Evolutionary conservation across 2,329 filamentous ascomycete genomes (phyloP).

Genomic region (Fusarium sp.): DNA sequence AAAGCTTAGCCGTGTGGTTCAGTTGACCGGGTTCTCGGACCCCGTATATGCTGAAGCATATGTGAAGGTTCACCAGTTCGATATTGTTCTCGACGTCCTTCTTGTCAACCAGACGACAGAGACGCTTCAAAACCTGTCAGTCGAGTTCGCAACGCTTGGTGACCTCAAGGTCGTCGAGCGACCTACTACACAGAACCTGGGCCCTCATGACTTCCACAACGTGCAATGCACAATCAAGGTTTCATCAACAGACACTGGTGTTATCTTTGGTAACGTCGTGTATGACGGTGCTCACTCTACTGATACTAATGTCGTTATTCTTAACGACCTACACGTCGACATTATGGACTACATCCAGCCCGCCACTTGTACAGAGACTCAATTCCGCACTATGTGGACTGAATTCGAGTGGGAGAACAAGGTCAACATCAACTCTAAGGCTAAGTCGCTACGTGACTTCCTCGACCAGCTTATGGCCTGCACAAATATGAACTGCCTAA

Average conservation of each 20-base stretch:
- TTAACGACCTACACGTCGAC: constrained; percentile 97
- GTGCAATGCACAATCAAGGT: constrained; percentile 99
- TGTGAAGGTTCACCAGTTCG: constrained; percentile 98
- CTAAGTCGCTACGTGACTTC: constrained; percentile 90
- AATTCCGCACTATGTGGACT: constrained; percentile 99
- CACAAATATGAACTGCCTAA: constrained; percentile 98
- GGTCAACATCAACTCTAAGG: constrained; percentile 99
- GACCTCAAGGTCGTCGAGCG: constrained; percentile 98
- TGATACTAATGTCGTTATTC: constrained; percentile 95
- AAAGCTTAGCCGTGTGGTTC: constrained; percentile 94
- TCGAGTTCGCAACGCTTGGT: constrained; percentile 97
- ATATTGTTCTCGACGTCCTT: constrained; percentile 95
- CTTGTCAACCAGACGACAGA: constrained; percentile 97
- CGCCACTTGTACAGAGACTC: constrained; percentile 93
- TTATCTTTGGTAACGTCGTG: constrained; percentile 98
- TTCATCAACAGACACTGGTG: constrained; percentile 95
- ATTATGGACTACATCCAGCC: constrained; percentile 99
- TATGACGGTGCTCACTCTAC: constrained; percentile 94
- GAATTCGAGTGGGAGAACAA: constrained; percentile 99
- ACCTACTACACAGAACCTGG: constrained; percentile 94
- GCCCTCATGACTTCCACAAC: constrained; percentile 95
- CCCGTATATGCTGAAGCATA: constrained; percentile 99
- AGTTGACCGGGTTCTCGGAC: constrained; percentile 97
- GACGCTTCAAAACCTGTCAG: constrained; percentile 94
- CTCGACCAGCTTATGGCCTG: constrained; percentile 94